Base-by-base conservation (phyloP, 192 early-diverging fungal genomes). In the Podila minutissima region DNA sequence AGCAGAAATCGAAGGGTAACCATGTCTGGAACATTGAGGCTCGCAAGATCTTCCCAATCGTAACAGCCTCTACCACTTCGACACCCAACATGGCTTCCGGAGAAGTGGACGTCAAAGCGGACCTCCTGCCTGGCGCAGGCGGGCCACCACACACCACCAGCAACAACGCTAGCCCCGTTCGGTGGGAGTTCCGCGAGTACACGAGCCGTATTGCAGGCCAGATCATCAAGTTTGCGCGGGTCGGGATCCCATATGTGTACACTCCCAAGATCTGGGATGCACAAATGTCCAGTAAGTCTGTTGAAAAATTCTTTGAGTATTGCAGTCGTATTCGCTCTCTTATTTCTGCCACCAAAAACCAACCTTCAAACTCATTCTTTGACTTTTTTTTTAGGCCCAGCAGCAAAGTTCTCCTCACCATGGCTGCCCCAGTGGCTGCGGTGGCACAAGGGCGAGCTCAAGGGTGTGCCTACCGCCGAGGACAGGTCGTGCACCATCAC, bases 11-110 rank as follows among this genome's bases (percentile, higher is more conserved):
- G 74, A 94, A 94, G 75, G 93, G 93, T 26, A 90, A 90, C 53
- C 91, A 92, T 62, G 92, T 94, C 38, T 94, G 93, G 93, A 92
- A 93, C 49, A 92, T 94, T 65, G 93, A 94, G 71, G 93, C 93
- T 22, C 91, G 91, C 58, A 93, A 93, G 71, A 91, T 89, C 0
- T 86, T 87, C 20, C 82, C 85, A 7, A n/a, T 37, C 7, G 31
- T 17, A 19, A 10, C 35, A 5, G 10, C 62, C 37, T 35, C 62
- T 12, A 38, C 62, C 0, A 20, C 62, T 19, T 41, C 46, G 7
- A 26, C 53, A 26, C 53, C 53, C 19, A 24, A 24, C 35, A 11
- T 37, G 35, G 53, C 2, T 26, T 26, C 13, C 20, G 53, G 53
- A 26, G 59, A 7, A 12, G 59, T 26, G 59, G 26, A 19, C 31